phyloP scores from a whole-genome alignment of 2,329 filamentous ascomycete species.

The Podosphaera aphanis region DNA sequence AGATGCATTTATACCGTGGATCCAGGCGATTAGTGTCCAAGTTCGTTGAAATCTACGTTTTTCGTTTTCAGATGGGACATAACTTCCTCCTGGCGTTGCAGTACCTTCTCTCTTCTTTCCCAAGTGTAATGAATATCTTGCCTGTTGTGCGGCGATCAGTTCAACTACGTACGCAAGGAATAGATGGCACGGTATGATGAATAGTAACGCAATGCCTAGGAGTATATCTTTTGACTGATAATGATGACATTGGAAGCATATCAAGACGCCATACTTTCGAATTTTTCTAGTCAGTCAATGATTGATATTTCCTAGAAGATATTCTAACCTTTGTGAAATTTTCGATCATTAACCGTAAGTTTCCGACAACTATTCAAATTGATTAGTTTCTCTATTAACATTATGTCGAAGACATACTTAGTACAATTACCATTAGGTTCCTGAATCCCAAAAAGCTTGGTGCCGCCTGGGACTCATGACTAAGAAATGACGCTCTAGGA shows the following conservation, averaged over 20 bases:
- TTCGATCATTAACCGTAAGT: constrained; percentile 82
- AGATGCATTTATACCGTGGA: constrained; percentile 65
- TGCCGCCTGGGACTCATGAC: constrained; percentile 49
- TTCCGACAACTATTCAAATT: constrained; percentile 49
- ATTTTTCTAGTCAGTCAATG: constrained; percentile 4
- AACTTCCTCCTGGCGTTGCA: constrained; percentile 15
- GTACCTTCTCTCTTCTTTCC: constrained; percentile 19
- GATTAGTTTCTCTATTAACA: background rate
- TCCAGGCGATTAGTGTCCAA: constrained; percentile 60
- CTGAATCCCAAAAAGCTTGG: constrained; percentile 85
- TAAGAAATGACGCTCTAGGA: constrained; percentile 54
- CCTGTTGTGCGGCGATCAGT: constrained; percentile 55
- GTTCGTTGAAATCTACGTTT: constrained; percentile 44
- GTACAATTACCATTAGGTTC: constrained; percentile 85
- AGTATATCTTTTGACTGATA: constrained; percentile 57
- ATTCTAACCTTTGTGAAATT: constrained; percentile 67
- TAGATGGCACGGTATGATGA: constrained; percentile 74
- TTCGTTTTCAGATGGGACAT: constrained; percentile 19
- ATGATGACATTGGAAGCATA: constrained; percentile 76
- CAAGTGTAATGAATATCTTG: constrained; percentile 40
- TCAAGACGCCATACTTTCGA: constrained; percentile 62
- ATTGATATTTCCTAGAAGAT: background rate
- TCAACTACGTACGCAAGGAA: constrained; percentile 83
- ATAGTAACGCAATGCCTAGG: constrained; percentile 56
- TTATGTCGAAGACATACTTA: constrained; percentile 31